Base-by-base conservation (phyloP, 2,329 filamentous ascomycete species). In the Leptographium lundbergii region DNA sequence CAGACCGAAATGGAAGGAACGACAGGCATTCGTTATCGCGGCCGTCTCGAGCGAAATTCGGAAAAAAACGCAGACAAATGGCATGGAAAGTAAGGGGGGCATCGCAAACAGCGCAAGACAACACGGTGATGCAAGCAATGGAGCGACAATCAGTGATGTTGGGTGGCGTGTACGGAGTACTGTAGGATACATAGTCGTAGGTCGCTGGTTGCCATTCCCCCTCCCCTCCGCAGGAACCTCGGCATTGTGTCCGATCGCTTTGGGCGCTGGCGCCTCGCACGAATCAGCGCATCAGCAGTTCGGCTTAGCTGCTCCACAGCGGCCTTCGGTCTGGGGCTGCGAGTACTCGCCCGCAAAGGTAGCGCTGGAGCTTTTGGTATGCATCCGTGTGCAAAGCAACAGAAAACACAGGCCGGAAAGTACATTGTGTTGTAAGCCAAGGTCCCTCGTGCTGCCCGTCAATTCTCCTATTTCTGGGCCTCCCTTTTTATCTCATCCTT, bases 211-310 rank as follows among this genome's bases (percentile, higher is more conserved):
- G 13, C 36, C 36, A 4, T 39, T 19, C 42, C 42, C 42, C 42
- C 17, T 14, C 39, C 39, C 39, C 39, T 45, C 19, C 42, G 1
- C 7, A 45, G 19, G 42, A 69, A 73, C 71, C 72, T 74, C 72
- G 72, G 71, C 71, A 62, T n/a, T 51, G 36, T 11, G 25, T 55
- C 29, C 32, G 54, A 52, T 50, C 29, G 34, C 45, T 55, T 17
- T 19, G 13, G 14, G 39, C 5, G 39, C 42, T 45, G 42, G 19
- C 19, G 42, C 17, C 27, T 22, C 53, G 69, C 69, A 68, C 70
- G 72, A 75, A 75, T 75, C 72, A 74, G 72, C 69, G 68, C 65
- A 67, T 69, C 69, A 72, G 69, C 68, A 73, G 70, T 73, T 72
- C 68, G 60, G 61, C 61, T 65, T 66, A 66, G 64, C 63, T 59